Evolutionary conservation across 352 stramenopile species (phyloP).

Genomic region (Phytophthora pseudosyringae): DNA sequence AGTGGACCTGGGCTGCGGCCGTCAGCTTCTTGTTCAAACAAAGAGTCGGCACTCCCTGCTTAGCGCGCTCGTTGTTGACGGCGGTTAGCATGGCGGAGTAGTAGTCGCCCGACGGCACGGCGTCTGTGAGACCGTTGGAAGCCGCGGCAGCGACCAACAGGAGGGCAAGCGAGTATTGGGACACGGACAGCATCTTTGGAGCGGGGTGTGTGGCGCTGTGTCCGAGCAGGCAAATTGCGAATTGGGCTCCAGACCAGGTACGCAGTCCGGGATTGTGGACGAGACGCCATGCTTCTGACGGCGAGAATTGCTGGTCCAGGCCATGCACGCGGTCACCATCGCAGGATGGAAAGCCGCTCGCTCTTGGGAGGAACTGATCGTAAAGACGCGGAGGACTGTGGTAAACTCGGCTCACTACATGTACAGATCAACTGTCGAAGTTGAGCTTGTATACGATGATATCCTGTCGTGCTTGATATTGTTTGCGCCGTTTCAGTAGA

Average conservation of each 20-base stretch:
- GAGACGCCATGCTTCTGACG: constrained; percentile 21
- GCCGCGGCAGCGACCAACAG: constrained; percentile 22
- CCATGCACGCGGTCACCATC: constrained; percentile 31
- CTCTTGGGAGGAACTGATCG: constrained; percentile 17
- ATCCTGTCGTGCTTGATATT: too few species aligned
- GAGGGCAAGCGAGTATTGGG: constrained; percentile 28
- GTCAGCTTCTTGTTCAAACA: constrained; percentile 46
- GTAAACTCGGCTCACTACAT: too few species aligned
- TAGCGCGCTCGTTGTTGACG: constrained; percentile 50
- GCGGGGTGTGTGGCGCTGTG: constrained; percentile 1
- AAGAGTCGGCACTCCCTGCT: constrained; percentile 34
- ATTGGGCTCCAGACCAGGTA: constrained; percentile 15
- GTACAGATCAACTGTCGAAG: too few species aligned
- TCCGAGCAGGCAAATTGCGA: constrained; percentile 13
- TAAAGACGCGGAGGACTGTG: constrained; percentile 10
- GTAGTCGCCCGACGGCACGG: constrained; percentile 17
- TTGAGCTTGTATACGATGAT: too few species aligned
- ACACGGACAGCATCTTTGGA: constrained; percentile 14
- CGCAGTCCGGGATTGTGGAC: constrained; percentile 12
- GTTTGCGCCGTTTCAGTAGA: too few species aligned
- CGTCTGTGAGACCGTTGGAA: constrained; percentile 23
- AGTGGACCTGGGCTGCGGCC: constrained; percentile 26
- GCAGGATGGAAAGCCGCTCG: constrained; percentile 26
- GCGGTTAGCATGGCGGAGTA: constrained; percentile 38
- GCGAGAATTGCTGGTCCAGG: constrained; percentile 24